Percentiles rank a stretch among this genome's conserved stretches.
phyloP scores from a whole-genome alignment of 2,329 filamentous ascomycete genomes.

The Neofusicoccum sp. region DNA sequence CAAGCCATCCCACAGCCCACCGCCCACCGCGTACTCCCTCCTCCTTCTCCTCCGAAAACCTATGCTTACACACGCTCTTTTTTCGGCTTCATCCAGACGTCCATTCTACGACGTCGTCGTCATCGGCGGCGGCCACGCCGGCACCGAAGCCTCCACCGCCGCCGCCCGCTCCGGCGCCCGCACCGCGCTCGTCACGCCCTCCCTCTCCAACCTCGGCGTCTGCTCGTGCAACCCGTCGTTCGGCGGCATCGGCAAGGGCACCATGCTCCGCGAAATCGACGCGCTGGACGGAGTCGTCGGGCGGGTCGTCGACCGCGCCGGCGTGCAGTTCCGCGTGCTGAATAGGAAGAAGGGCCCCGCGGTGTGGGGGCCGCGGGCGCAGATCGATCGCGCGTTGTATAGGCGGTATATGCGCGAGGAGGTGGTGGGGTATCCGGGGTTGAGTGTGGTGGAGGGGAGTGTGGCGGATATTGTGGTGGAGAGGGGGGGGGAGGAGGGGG shows the following conservation, averaged over 20 bases:
- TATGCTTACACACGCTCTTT: no score
- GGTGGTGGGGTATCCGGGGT: slow-evolving; percentile 70
- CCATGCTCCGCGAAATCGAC: slow-evolving; percentile 92
- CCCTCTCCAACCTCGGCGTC: slow-evolving; percentile 82
- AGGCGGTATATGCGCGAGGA: slow-evolving; percentile 88
- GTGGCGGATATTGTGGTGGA: slow-evolving; percentile 88
- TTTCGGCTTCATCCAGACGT: no score
- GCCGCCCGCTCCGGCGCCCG: slow-evolving; percentile 84
- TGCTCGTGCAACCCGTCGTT: slow-evolving; percentile 98
- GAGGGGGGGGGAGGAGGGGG: slow-evolving; percentile 63
- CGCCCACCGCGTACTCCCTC: not conserved
- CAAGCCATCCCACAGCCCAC: not conserved
- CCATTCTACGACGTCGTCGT: slow-evolving; percentile 84
- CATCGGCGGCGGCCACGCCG: slow-evolving; percentile 93
- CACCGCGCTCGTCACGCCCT: slow-evolving; percentile 87
- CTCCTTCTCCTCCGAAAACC: not conserved
- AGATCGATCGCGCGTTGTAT: slow-evolving; percentile 90
- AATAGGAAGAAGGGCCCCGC: slow-evolving; percentile 90
- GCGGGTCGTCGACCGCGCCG: slow-evolving; percentile 86
- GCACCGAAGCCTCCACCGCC: slow-evolving; percentile 88
- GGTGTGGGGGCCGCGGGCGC: slow-evolving; percentile 93
- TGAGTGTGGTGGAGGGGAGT: slow-evolving; percentile 79
- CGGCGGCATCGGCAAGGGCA: slow-evolving; percentile 97
- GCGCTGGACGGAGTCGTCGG: slow-evolving; percentile 88
- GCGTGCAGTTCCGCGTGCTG: slow-evolving; percentile 87